Conservation (phyloP, 2,329 filamentous ascomycete species). For the Talaromyces sp. region DNA sequence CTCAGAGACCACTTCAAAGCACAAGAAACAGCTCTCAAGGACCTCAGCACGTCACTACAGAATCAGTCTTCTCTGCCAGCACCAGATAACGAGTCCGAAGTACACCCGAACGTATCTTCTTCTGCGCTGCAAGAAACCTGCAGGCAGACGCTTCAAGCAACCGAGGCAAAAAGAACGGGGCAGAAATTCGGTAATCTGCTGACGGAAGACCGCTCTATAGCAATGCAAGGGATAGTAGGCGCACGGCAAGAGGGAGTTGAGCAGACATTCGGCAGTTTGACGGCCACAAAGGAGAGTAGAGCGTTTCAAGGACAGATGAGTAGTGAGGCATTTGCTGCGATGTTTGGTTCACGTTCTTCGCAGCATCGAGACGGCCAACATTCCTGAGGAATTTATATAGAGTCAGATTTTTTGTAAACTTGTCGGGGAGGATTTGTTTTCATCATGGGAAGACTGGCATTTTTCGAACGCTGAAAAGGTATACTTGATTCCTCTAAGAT, state of each 20-base stretch:
- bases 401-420: no score
- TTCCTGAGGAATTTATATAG: no score
- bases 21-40: not conserved
- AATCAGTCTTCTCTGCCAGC: not conserved
- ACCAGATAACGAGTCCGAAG: no score
- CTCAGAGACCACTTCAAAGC: not conserved
- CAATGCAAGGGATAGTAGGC: not conserved
- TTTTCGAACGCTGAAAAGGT: no score
- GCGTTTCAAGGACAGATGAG: slow-evolving; percentile 9
- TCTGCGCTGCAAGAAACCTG: not conserved
- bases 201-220: not conserved
- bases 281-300: not conserved
- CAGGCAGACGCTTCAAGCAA: not conserved
- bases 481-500: no score
- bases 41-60: not conserved
- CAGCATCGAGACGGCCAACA: no score
- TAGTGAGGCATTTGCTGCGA: not conserved
- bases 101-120: not conserved
- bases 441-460: no score
- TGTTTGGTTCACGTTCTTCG: not conserved
- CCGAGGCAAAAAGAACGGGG: not conserved
- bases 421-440: no score
- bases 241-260: not conserved
- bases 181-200: not conserved
- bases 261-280: not conserved